Evolutionary conservation across 2,329 filamentous ascomycete genomes (phyloP).

Genomic region (Colletotrichum godetiae): DNA sequence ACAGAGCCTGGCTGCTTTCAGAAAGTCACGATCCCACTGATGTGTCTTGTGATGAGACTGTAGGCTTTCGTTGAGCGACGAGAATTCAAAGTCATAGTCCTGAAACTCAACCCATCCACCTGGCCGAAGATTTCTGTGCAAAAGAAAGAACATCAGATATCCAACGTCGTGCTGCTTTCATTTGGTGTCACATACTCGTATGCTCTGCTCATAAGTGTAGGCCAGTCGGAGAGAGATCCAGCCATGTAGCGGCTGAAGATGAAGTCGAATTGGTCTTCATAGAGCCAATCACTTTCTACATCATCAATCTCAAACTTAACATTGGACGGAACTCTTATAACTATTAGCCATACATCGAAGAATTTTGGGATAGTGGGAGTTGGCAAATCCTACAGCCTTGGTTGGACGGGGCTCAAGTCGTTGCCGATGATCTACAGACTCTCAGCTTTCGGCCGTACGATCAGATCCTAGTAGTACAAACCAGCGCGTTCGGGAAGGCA

Average conservation of each 20-base stretch:
- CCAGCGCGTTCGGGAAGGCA: not conserved
- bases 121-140: not conserved
- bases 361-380: rapidly evolving
- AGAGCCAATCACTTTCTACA: conserved; percentile 62
- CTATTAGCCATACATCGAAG: rapidly evolving
- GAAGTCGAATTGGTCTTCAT: conserved; percentile 45
- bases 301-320: conserved; percentile 75
- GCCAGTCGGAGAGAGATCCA: conserved; percentile 14
- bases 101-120: conserved; percentile 48
- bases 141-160: rapidly evolving
- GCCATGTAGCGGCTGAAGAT: conserved; percentile 41
- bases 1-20: not conserved
- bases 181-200: not conserved
- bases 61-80: conserved; percentile 42
- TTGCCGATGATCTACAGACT: conserved; percentile 12
- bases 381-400: not conserved
- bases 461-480: not conserved
- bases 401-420: conserved; percentile 21
- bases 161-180: not conserved
- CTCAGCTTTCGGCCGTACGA: not conserved
- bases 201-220: not conserved
- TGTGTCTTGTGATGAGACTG: conserved; percentile 34
- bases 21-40: conserved; percentile 37
- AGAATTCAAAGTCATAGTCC: conserved; percentile 40
- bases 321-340: conserved; percentile 66